Evolutionary conservation across 2,329 filamentous ascomycete species (phyloP).

Genomic region (Cyphellophora attinorum): DNA sequence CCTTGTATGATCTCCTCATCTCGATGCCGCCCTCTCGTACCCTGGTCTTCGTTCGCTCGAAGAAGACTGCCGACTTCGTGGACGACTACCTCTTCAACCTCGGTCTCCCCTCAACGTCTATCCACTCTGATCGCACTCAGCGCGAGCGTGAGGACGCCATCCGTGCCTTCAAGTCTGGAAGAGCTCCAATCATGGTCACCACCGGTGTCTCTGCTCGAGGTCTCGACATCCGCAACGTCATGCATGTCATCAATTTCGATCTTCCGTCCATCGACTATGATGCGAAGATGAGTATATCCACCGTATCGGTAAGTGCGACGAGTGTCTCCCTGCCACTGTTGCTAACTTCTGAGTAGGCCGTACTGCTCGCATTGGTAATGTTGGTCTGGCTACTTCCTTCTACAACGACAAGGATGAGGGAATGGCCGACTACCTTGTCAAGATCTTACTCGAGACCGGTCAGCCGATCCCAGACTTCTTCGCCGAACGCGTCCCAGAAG

Average conservation of each 20-base stretch:
- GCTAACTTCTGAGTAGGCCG: constrained; percentile 48
- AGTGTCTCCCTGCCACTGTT: not conserved
- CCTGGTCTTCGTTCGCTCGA: constrained; percentile 82
- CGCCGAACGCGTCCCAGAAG: constrained; percentile 41
- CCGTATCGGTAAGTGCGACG: constrained; percentile 62
- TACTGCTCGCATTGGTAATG: constrained; percentile 85
- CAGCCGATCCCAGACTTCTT: constrained; percentile 80
- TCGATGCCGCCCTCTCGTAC: constrained; percentile 65
- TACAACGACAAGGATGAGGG: constrained; percentile 70
- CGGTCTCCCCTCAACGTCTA: constrained; percentile 72
- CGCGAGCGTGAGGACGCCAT: constrained; percentile 85
- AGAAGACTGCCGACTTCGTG: constrained; percentile 66
- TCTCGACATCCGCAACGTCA: constrained; percentile 68
- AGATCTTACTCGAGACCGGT: constrained; percentile 68
- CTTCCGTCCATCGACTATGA: constrained; percentile 64
- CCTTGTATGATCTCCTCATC: constrained; percentile 62
- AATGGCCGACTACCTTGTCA: constrained; percentile 64
- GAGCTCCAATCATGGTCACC: constrained; percentile 69
- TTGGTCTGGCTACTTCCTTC: constrained; percentile 79
- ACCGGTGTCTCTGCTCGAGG: constrained; percentile 83
- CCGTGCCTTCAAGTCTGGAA: constrained; percentile 70
- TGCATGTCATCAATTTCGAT: constrained; percentile 91
- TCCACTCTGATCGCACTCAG: constrained; percentile 81
- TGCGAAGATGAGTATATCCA: constrained; percentile 90
- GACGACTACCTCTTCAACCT: constrained; percentile 83